Evolutionary conservation across 75 land plant species (phyloP), one percentile per base, ranked within the genome.

Genomic region (Pseudotsuga menziesii): DNA sequence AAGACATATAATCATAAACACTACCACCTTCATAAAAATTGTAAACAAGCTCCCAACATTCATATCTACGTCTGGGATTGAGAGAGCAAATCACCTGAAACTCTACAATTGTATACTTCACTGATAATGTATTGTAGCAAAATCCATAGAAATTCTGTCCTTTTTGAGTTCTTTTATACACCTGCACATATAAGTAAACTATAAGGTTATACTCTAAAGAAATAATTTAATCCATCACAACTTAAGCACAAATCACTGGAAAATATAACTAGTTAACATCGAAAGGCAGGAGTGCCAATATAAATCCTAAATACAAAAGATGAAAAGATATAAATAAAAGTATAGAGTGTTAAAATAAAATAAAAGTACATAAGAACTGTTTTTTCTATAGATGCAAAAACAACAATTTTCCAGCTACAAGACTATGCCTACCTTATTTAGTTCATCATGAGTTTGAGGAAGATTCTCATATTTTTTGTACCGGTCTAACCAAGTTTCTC

Each of bases 401-500:
- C 26, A 55, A 14, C 57, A 25, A 55, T 48, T 26, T 2, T 7
- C 23, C 15, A 20, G n/a, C 41, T 52, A 22, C 52, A 44, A 11
- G 52, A 44, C 52, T 44, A 7, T 44, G 9, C 52, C 52, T 8
- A 93, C 97, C 94, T 93, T 89, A 63, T 85, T 85, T 58, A 87
- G 72, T 13, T 78, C 87, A 27, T 88, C 94, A 62, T 83, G 91
- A 12, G 92, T 82, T 55, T 85, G 88, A 13, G 83, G 81, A 20
- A 95, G 56, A 80, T 93, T 95, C 77, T 91, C 97, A 84, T 95
- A 93, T 61, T 95, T 95, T 73, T 88, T 95, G 77, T 95, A 95
- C 85, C 93, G 94, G 73, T 88, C 86, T 63, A 95, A 54, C 61
- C 98, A 85, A 26, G 89, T 91, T 61, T 85, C 88, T 54, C 98